These are phyloP conservation scores for Actinidia chinensis DNA, from an alignment of 179 eudicot species.

Conservation along the genomic window DNA sequence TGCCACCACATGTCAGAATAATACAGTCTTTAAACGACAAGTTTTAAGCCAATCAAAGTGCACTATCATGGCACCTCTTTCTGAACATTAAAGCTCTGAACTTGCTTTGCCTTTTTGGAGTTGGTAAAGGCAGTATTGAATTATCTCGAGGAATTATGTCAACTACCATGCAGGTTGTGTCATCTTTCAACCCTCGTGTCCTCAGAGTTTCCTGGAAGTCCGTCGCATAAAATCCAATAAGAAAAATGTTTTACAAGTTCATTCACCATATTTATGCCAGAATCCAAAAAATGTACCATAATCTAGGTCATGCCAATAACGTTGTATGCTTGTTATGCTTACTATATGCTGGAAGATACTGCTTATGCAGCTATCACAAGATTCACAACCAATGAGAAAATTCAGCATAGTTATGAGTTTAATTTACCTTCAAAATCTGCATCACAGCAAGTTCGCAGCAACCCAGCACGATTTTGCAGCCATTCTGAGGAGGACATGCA, in stretches of 20 bases:
- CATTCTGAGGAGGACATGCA: slow-evolving; percentile 70
- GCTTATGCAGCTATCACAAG: background rate
- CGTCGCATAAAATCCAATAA: slow-evolving; percentile 17
- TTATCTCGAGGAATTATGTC: slow-evolving; percentile 81
- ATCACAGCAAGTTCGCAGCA: slow-evolving; percentile 91
- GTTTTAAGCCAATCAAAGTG: too few species aligned
- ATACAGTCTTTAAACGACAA: too few species aligned
- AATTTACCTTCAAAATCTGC: slow-evolving; percentile 75
- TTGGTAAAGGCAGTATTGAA: slow-evolving; percentile 38
- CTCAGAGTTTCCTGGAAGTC: slow-evolving; percentile 69
- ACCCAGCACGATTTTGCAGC: slow-evolving; percentile 80
- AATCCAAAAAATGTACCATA: background rate
- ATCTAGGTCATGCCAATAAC: background rate
- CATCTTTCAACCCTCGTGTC: slow-evolving; percentile 80
- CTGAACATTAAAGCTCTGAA: slow-evolving; percentile 59
- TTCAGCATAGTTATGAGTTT: background rate
- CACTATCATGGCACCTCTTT: slow-evolving; percentile 48
- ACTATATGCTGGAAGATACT: background rate
- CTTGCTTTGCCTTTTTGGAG: slow-evolving; percentile 59
- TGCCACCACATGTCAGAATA: too few species aligned
- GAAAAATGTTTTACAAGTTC: slow-evolving; percentile 9
- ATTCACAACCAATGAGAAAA: background rate
- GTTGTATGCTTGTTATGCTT: background rate
- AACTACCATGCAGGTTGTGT: slow-evolving; percentile 84
- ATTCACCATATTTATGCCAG: background rate